These are phyloP conservation scores for Myotisia sp. DNA, from an alignment of 2,329 filamentous ascomycete species.

Conservation along the genomic window DNA sequence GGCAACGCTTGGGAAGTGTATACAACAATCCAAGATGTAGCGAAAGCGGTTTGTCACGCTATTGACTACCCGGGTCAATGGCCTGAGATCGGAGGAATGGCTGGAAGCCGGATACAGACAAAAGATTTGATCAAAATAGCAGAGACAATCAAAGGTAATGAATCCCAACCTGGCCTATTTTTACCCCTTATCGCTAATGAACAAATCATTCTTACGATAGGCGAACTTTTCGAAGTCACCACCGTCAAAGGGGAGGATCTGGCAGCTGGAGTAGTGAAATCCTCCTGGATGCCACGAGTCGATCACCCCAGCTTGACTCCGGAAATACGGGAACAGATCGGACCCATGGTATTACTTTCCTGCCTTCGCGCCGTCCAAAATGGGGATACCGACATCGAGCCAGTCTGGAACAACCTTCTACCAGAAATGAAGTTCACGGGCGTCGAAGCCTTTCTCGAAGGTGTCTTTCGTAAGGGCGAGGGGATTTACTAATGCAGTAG, in stretches of 20 bases:
- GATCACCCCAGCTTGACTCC: constrained; percentile 17
- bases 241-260: constrained; percentile 37
- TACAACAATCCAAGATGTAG: constrained; percentile 25
- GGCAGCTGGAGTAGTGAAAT: constrained; percentile 25
- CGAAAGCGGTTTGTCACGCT: constrained; percentile 21
- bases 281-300: constrained; percentile 14
- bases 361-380: constrained; percentile 14
- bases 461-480: no score
- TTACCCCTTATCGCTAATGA: constrained; percentile 1
- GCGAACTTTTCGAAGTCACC: constrained; percentile 26
- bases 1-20: constrained; percentile 18
- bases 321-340: constrained; percentile 15
- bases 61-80: constrained; percentile 30
- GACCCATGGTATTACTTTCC: constrained; percentile 12
- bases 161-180: constrained; percentile 5
- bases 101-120: constrained; percentile 19
- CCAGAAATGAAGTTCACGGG: constrained; percentile 21
- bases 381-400: constrained; percentile 17
- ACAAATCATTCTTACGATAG: constrained; percentile 7
- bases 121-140: constrained; percentile 21
- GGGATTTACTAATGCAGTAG: no score
- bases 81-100: constrained; percentile 27
- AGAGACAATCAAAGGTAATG: constrained; percentile 22
- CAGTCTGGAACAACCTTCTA: constrained; percentile 23
- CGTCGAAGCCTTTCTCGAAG: constrained; percentile 20